These are phyloP conservation scores for Fusarium cyanostomum DNA, from an alignment of 2,329 filamentous ascomycete genomes.

Conservation along the genomic window DNA sequence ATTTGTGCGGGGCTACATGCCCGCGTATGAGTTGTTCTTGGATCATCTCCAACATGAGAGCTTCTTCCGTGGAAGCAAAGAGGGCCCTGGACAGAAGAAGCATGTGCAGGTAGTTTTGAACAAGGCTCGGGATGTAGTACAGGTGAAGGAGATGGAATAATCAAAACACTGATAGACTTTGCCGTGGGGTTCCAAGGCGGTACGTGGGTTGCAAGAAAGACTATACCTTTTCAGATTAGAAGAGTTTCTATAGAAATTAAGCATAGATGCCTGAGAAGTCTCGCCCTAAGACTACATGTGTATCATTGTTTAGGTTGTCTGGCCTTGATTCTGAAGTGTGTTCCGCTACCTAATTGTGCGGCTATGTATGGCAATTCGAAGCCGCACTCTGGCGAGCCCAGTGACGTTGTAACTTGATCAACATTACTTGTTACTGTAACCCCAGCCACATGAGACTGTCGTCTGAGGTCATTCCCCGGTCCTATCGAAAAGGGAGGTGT, in stretches of 20 bases:
- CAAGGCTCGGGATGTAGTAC: conserved; percentile 13
- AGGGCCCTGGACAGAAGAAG: neutral
- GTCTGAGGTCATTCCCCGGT: neutral
- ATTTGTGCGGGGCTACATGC: conserved; percentile 42
- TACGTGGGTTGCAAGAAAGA: too few species aligned
- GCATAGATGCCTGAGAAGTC: too few species aligned
- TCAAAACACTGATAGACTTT: neutral
- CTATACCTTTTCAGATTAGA: too few species aligned
- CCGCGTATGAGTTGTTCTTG: conserved; percentile 39
- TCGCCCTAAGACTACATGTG: too few species aligned
- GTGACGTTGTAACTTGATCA: too few species aligned
- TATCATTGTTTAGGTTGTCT: too few species aligned
- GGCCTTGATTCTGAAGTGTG: too few species aligned
- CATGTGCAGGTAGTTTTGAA: conserved; percentile 20
- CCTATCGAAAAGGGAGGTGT: conserved; percentile 36
- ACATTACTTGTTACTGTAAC: neutral
- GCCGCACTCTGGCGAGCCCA: too few species aligned
- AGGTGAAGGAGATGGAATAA: conserved; percentile 25
- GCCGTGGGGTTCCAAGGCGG: neutral
- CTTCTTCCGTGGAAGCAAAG: conserved; percentile 13
- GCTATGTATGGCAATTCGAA: too few species aligned
- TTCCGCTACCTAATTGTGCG: too few species aligned
- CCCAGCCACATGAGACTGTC: neutral
- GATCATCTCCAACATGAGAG: conserved; percentile 28
- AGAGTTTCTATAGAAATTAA: too few species aligned